Conservation (phyloP, 352 stramenopile genomes). For the Globisporangium cylindrosporum region DNA sequence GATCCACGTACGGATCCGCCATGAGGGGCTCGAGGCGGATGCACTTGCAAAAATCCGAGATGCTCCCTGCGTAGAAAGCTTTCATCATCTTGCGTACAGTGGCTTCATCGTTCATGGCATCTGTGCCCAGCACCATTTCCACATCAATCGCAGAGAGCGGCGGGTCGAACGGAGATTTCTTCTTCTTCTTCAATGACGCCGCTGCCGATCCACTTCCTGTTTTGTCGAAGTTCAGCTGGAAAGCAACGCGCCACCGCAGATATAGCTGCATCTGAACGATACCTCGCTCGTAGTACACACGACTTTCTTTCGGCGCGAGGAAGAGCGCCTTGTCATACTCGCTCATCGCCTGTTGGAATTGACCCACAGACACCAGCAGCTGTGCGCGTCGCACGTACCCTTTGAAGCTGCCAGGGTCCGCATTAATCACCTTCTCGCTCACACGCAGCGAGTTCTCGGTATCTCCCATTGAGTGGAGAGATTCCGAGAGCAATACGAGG, state of each 20-base stretch:
- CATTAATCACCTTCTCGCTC: slow-evolving; percentile 65
- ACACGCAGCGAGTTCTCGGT: slow-evolving; percentile 74
- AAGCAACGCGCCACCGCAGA: slow-evolving; percentile 53
- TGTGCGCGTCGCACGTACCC: slow-evolving; percentile 69
- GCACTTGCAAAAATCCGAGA: slow-evolving; percentile 60
- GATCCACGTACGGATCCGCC: slow-evolving; percentile 62
- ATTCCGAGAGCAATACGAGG: slow-evolving; percentile 75
- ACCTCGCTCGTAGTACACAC: slow-evolving; percentile 71
- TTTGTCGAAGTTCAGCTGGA: slow-evolving; percentile 42
- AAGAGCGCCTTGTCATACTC: slow-evolving; percentile 69
- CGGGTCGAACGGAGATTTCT: slow-evolving; percentile 41
- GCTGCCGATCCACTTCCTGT: neutral
- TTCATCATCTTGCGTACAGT: slow-evolving; percentile 56
- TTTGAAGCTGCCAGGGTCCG: slow-evolving; percentile 55
- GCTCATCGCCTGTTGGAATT: slow-evolving; percentile 40
- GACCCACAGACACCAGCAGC: slow-evolving; percentile 46
- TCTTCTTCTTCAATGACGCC: slow-evolving; percentile 10
- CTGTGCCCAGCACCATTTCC: slow-evolving; percentile 35
- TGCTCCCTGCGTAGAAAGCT: slow-evolving; percentile 37
- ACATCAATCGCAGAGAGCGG: slow-evolving; percentile 40
- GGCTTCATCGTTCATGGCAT: slow-evolving; percentile 49
- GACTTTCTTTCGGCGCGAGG: slow-evolving; percentile 54
- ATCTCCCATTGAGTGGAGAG: slow-evolving; percentile 73
- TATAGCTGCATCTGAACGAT: slow-evolving; percentile 75
- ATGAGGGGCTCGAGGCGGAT: slow-evolving; percentile 57